Evolutionary conservation across 352 stramenopile species (phyloP), one percentile per base, ranked within the genome.

Genomic region (Elongisporangium senticosum): DNA sequence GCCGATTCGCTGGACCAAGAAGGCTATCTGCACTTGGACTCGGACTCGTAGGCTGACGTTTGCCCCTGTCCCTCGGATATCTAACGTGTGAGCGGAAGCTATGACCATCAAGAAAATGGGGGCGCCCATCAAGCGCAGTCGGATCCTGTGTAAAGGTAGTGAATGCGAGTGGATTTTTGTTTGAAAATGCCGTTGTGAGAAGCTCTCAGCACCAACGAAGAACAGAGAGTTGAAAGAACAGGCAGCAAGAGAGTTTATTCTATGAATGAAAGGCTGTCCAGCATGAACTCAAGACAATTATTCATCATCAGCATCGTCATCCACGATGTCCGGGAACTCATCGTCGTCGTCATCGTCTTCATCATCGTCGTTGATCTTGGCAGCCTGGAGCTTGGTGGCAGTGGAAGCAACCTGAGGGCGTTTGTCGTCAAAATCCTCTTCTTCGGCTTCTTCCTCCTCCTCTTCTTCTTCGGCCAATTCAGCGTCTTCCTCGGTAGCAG

Each of bases 291-390:
- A 7, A 28, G 24, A 28, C 19, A 3, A 64, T 51, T 82, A 81
- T 52, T 75, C 65, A 49, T 86, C 72, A 22, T 79, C 77, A 13
- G 84, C 72, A 53, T 93, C 82, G 57, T 87, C 81, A 48, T 81
- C 72, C 11, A 94, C 79, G 59, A 94, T 94, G 51, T 94, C 82
- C 0, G 85, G 85, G 59, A 94, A 92, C 56, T 93, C 83, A 28
- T 89, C 80, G 51, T 91, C 81, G 40, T 90, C 80, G 15, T 74
- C 64, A 15, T 74, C 68, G 10, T 64, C n/a, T n/a, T n/a, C 57
- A 3, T 75, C 64, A 5, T 57, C 37, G 21, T 56, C 37, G 2
- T 61, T 59, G 10, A 26, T 21, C 39, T 39, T 28, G 19, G 20
- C 53, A 7, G 51, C 39, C 15, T 55, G 33, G 8, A 26, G 22